Evolutionary conservation across 208 protist species (phyloP).

Genomic region (Tritrichomonas foetus): DNA sequence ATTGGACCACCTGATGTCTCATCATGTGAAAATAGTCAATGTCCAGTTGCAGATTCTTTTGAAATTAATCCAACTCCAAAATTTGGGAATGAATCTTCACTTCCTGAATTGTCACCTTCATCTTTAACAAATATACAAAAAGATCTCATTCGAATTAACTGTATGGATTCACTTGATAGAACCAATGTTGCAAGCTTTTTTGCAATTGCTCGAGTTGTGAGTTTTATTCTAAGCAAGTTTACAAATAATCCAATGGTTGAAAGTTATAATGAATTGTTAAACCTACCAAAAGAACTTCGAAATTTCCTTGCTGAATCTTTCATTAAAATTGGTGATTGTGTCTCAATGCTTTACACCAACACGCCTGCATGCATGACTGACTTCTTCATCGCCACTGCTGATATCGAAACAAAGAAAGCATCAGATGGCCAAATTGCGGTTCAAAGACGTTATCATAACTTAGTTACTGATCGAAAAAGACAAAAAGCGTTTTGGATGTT

Average conservation of each 20-base stretch:
- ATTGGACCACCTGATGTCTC: neutral
- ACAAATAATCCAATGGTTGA: too few species aligned
- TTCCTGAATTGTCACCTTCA: neutral
- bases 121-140: neutral
- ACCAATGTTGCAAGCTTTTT: neutral
- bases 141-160: neutral
- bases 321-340: neutral
- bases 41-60: neutral
- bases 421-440: neutral
- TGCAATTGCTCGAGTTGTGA: neutral
- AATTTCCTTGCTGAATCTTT: neutral
- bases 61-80: neutral
- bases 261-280: neutral
- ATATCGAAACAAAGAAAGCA: neutral
- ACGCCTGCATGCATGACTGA: neutral
- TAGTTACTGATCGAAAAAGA: neutral
- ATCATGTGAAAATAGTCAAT: neutral
- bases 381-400: neutral
- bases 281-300: neutral
- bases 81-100: neutral
- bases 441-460: neutral
- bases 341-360: neutral
- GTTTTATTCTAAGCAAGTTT: neutral
- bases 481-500: neutral
- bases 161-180: conserved; percentile 1